Base-by-base conservation (phyloP, 2,329 filamentous ascomycete genomes). In the Teratosphaeria nubilosa region DNA sequence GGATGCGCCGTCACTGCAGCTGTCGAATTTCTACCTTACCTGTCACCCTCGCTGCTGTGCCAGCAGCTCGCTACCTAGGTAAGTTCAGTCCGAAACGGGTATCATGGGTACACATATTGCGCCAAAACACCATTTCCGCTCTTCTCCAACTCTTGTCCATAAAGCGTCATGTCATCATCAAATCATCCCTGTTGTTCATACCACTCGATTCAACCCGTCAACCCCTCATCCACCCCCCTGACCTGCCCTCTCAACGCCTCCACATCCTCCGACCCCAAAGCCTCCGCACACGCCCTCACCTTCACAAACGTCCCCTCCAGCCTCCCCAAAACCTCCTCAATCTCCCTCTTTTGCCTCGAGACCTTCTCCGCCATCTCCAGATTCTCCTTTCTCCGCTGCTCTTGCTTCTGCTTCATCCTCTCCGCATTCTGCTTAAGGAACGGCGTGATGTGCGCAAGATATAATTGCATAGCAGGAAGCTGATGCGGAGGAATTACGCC, bases 361-460 rank as follows among this genome's bases (percentile, higher is more conserved):
- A 86, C 75, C 10, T 74, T 77, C 54, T 76, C 75, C 45, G 80
- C 72, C 5, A 85, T 70, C 57, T 76, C 73, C n/a, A 71, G 71
- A 64, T 86, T 86, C 57, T 81, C 73, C 16, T 72, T 64, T 63
- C 83, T 77, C 3, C 80, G 76, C 24, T 70, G 69, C 55, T 77
- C 72, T 37, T 86, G 72, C 58, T 78, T 77, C n/a, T 68, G 62
- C 56, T 77, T 74, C 59, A 86, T 72, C 2, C 76, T 70, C n/a
- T 71, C 68, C 24, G 79, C 75, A 54, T 79, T 77, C 62, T 78
- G 73, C 51, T 76, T 72, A 54, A 86, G 72, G 59, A 81, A 81
- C 0, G 83, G 82, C 54, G 77, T 76, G 3, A 86, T 71, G 68
- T 85, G 82, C n/a, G 82, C 81, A 20, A 77, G 74, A 60, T 83